Evolutionary conservation across 1,139 yeast genomes (phyloP).

Genomic region (Blastobotrys arbuscula): DNA sequence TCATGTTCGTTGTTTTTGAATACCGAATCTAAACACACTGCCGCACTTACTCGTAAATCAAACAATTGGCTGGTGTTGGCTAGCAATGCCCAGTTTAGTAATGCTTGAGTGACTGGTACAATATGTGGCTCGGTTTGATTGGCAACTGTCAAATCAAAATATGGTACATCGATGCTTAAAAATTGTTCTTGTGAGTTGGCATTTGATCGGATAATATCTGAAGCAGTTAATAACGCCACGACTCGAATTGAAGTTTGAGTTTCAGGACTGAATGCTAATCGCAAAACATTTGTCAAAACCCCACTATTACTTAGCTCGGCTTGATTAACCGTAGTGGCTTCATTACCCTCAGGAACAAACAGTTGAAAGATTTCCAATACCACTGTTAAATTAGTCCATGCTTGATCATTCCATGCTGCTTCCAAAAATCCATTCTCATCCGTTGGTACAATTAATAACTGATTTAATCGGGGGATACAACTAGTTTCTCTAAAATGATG

Average conservation of each 20-base stretch:
- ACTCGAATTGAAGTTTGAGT: constrained; percentile 63
- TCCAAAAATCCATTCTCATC: constrained; percentile 31
- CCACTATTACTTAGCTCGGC: constrained; percentile 55
- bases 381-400: constrained; percentile 47
- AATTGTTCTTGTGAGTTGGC: constrained; percentile 60
- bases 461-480: constrained; percentile 60
- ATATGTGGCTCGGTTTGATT: constrained; percentile 29
- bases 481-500: constrained; percentile 81
- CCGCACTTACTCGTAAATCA: constrained; percentile 71
- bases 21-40: constrained; percentile 60
- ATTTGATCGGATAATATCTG: constrained; percentile 67
- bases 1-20: constrained; percentile 62
- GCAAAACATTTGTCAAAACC: constrained; percentile 57
- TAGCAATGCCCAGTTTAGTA: constrained; percentile 74
- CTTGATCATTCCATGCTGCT: constrained; percentile 19
- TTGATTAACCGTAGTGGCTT: constrained; percentile 59
- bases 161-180: constrained; percentile 84
- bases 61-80: constrained; percentile 80
- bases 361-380: constrained; percentile 68
- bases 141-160: constrained; percentile 76
- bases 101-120: constrained; percentile 66
- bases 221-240: constrained; percentile 64
- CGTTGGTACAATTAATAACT: constrained; percentile 55
- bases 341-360: constrained; percentile 71
- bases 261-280: constrained; percentile 56